Conservation (phyloP, 805 yeast species). For the Lipomyces spencermartinsiae region DNA sequence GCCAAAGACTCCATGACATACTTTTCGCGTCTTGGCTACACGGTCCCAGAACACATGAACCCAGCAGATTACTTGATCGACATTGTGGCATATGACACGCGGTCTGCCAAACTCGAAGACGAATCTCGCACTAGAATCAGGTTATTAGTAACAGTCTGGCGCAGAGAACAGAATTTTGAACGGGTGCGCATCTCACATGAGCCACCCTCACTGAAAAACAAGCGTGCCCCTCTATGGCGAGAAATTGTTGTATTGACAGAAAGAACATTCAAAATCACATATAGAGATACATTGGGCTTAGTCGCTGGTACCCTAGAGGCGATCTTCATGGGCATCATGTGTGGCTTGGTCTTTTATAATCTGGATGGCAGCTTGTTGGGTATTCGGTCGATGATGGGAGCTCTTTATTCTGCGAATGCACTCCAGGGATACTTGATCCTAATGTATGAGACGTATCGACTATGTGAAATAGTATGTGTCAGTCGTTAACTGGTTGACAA, state of each 20-base stretch:
- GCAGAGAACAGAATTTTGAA: slow-evolving; percentile 12
- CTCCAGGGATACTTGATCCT: slow-evolving; percentile 62
- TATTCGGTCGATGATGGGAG: slow-evolving; percentile 62
- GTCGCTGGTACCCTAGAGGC: slow-evolving; percentile 55
- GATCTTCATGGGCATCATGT: slow-evolving; percentile 60
- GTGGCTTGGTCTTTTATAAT: slow-evolving; percentile 78
- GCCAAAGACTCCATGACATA: slow-evolving; percentile 53
- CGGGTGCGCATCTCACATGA: slow-evolving; percentile 6
- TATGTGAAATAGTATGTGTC: slow-evolving; percentile 50
- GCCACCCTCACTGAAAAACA: slow-evolving; percentile 37
- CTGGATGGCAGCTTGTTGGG: slow-evolving; percentile 62
- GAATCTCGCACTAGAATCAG: slow-evolving; percentile 48
- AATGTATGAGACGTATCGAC: slow-evolving; percentile 63
- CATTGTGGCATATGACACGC: slow-evolving; percentile 60
- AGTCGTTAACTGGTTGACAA: neutral
- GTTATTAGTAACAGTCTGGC: slow-evolving; percentile 51
- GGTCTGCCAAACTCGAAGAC: slow-evolving; percentile 50
- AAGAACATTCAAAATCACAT: slow-evolving; percentile 55
- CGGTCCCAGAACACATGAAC: slow-evolving; percentile 56
- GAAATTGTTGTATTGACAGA: slow-evolving; percentile 54
- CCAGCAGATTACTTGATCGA: slow-evolving; percentile 70
- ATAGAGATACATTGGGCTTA: slow-evolving; percentile 59
- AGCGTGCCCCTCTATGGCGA: slow-evolving; percentile 52
- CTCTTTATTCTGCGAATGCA: slow-evolving; percentile 60
- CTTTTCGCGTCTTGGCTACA: slow-evolving; percentile 56